Percentiles rank a stretch among this genome's conserved stretches.
Evolutionary conservation across 176 grass and related monocot genomes (phyloP).

Genomic region (Phoenix roebelenii): DNA sequence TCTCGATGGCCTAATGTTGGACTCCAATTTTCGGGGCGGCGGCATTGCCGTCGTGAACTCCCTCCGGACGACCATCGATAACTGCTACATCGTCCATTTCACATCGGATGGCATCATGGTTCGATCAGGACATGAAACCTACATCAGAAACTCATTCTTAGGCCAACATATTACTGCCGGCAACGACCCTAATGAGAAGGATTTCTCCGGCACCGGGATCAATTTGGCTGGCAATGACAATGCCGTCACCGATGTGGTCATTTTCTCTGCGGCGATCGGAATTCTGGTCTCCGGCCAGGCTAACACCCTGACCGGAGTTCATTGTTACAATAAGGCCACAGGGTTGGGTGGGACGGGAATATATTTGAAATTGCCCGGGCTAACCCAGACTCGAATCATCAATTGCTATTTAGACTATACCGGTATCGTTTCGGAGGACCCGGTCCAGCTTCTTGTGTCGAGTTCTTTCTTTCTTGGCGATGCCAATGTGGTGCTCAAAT

Average conservation of each 20-base stretch:
- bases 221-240: conserved; percentile 36
- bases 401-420: conserved; percentile 48
- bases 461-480: conserved; percentile 40
- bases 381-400: conserved; percentile 28
- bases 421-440: conserved; percentile 36
- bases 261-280: conserved; percentile 38
- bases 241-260: conserved; percentile 33
- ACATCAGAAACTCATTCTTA: conserved; percentile 30
- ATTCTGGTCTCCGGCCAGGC: conserved; percentile 31
- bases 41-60: conserved; percentile 25
- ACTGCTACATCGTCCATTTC: conserved; percentile 40
- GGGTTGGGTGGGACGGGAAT: conserved; percentile 31
- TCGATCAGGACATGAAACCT: conserved; percentile 33
- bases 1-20: conserved; percentile 29
- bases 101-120: conserved; percentile 24
- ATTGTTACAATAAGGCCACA: conserved; percentile 49
- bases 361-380: conserved; percentile 5
- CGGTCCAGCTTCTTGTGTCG: conserved; percentile 23
- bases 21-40: conserved; percentile 27
- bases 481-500: conserved; percentile 32
- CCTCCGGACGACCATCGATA: conserved; percentile 30
- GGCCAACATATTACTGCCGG: conserved; percentile 40
- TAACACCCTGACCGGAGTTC: conserved; percentile 19
- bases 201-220: conserved; percentile 34
- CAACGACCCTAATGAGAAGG: conserved; percentile 27